These are phyloP conservation scores for Trichocladium uniseriatum DNA, from an alignment of 495 filamentous ascomycete genomes.

Conservation along the genomic window DNA sequence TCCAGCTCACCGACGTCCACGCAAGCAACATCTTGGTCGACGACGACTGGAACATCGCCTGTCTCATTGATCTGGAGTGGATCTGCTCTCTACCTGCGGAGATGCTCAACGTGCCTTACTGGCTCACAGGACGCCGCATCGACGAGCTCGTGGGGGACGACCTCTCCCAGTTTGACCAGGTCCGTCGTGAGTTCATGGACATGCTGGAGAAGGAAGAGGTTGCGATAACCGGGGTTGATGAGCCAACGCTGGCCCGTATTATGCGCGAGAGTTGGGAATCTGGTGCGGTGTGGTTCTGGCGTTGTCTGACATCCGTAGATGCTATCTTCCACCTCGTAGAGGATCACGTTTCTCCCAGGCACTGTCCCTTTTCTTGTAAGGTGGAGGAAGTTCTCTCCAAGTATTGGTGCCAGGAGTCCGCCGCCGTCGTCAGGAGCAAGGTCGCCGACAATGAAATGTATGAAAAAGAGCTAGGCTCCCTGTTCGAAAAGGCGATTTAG, in stretches of 20 bases:
- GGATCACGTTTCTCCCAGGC: no score
- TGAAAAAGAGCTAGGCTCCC: no score
- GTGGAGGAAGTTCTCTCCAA: no score
- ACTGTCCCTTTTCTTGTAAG: no score
- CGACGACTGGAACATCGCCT: constrained; percentile 21
- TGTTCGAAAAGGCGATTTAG: no score
- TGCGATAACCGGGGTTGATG: neutral
- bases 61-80: constrained; percentile 23
- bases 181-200: neutral
- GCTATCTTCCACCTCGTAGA: constrained; percentile 3
- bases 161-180: constrained; percentile 6
- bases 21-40: constrained; percentile 32
- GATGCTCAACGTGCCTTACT: constrained; percentile 23
- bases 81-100: constrained; percentile 24
- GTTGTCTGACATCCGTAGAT: constrained; percentile 15
- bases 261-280: constrained; percentile 17
- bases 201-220: constrained; percentile 1
- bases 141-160: constrained; percentile 12
- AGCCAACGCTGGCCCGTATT: constrained; percentile 4
- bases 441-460: no score
- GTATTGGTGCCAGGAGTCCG: no score
- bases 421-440: no score
- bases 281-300: constrained; percentile 20
- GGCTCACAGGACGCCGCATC: constrained; percentile 21
- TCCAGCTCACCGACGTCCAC: constrained; percentile 20